phyloP scores from a whole-genome alignment of 208 protist genomes.

The Trypanosoma boissoni region DNA sequence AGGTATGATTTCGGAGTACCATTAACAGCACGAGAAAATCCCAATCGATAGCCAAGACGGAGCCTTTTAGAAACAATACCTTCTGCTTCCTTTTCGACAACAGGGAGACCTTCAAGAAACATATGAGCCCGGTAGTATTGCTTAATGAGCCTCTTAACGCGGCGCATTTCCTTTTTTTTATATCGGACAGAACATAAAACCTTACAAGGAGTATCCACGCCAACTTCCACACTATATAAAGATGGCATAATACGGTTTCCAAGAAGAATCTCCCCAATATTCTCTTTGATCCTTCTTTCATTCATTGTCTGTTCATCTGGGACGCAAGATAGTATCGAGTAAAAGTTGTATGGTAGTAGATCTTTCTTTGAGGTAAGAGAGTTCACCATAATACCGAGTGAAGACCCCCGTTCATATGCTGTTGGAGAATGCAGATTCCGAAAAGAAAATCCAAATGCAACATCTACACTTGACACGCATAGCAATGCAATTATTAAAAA shows the following conservation, averaged over 20 bases:
- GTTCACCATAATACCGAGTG: slow-evolving; percentile 68
- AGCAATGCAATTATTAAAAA: slow-evolving; percentile 10
- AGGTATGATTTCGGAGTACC: slow-evolving; percentile 15
- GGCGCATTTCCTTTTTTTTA: slow-evolving; percentile 17
- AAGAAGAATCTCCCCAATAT: slow-evolving; percentile 93
- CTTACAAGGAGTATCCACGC: slow-evolving; percentile 32
- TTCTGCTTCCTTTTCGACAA: slow-evolving; percentile 21
- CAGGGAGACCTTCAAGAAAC: slow-evolving; percentile 60
- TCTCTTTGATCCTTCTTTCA: slow-evolving; percentile 50
- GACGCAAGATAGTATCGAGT: slow-evolving; percentile 87
- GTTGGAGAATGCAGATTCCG: slow-evolving; percentile 6
- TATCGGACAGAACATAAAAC: slow-evolving; percentile 34
- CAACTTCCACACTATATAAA: slow-evolving; percentile 60
- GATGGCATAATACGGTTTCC: slow-evolving; percentile 95
- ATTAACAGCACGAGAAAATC: neutral
- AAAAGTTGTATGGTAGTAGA: slow-evolving; percentile 94
- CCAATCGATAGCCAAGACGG: slow-evolving; percentile 36
- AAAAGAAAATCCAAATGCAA: slow-evolving; percentile 15
- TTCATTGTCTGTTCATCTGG: slow-evolving; percentile 33
- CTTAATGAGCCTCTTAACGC: slow-evolving; percentile 35
- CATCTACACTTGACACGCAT: neutral
- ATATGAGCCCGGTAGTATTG: slow-evolving; percentile 60
- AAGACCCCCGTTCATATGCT: slow-evolving; percentile 6
- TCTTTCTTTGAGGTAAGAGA: slow-evolving; percentile 85
- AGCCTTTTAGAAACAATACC: neutral